Evolutionary conservation across 768 basidiomycete genomes (phyloP).

Genomic region (Gymnopilus dilepis): DNA sequence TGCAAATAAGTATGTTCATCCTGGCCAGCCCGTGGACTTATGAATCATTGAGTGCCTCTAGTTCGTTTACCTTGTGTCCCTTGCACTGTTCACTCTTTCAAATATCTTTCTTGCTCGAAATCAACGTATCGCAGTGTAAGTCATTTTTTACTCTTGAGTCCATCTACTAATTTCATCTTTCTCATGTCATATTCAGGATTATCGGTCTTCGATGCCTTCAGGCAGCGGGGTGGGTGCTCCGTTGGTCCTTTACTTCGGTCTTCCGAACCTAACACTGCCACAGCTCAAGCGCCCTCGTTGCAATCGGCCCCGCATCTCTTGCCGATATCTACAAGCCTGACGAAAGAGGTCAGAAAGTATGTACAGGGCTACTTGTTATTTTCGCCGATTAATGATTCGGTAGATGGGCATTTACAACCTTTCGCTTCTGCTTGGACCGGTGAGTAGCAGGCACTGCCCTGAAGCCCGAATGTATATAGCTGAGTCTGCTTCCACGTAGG

Average conservation of each 20-base stretch:
- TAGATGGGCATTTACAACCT: slow-evolving; percentile 82
- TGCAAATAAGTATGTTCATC: background rate
- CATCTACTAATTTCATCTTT: background rate
- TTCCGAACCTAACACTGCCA: background rate
- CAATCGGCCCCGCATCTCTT: slow-evolving; percentile 78
- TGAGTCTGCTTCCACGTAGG: slow-evolving; percentile 35
- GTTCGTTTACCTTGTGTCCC: slow-evolving; percentile 60
- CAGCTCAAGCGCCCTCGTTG: slow-evolving; percentile 68
- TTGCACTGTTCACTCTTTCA: slow-evolving; percentile 56
- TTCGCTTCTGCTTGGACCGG: slow-evolving; percentile 81
- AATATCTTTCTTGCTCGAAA: slow-evolving; percentile 62
- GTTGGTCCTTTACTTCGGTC: background rate
- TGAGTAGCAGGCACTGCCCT: slow-evolving; percentile 27
- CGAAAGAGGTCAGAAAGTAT: slow-evolving; percentile 70
- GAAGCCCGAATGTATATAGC: too few species aligned
- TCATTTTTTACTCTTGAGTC: background rate
- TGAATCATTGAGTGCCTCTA: slow-evolving; percentile 15
- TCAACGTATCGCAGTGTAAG: slow-evolving; percentile 46
- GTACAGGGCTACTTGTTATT: background rate
- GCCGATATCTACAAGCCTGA: slow-evolving; percentile 79
- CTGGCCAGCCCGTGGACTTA: background rate
- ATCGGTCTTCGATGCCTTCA: slow-evolving; percentile 74
- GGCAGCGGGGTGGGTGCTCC: slow-evolving; percentile 57
- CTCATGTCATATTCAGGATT: slow-evolving; percentile 39
- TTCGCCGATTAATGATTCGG: background rate